Evolutionary conservation across 2,329 filamentous ascomycete species (phyloP).

Genomic region (Neonectria sp.): DNA sequence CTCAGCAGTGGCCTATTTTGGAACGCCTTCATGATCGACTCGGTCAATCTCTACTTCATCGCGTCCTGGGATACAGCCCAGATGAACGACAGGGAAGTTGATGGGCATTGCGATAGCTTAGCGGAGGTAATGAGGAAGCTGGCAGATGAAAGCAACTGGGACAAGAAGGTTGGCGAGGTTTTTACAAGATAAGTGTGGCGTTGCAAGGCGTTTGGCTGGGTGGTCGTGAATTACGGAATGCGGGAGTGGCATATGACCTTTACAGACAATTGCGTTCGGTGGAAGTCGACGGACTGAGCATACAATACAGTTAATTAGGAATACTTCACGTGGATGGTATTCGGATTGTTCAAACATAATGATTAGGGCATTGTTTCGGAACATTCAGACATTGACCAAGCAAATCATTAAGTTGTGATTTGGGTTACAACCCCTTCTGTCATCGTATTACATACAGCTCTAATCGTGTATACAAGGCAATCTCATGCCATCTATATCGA

Average conservation of each 20-base stretch:
- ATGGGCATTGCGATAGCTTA: conserved; percentile 50
- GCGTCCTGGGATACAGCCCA: conserved; percentile 60
- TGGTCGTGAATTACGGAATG: neutral
- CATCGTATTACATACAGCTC: conserved; percentile 27
- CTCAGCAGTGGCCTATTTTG: conserved; percentile 53
- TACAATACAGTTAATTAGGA: neutral
- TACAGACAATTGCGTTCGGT: neutral
- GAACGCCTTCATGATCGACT: conserved; percentile 56
- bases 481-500: conserved; percentile 22
- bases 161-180: conserved; percentile 46
- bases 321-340: neutral
- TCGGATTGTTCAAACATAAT: neutral
- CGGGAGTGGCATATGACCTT: neutral
- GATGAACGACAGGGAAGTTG: conserved; percentile 52
- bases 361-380: neutral
- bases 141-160: conserved; percentile 47
- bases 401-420: conserved; percentile 11
- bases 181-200: conserved; percentile 31
- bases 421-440: conserved; percentile 19
- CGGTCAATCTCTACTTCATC: conserved; percentile 52
- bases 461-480: conserved; percentile 28
- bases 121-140: conserved; percentile 51
- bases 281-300: neutral
- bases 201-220: neutral
- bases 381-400: neutral